Percentiles rank a stretch among this genome's conserved stretches.
Evolutionary conservation across 345 rosid species (phyloP).

Genomic region (Melaleuca quinquenervia): DNA sequence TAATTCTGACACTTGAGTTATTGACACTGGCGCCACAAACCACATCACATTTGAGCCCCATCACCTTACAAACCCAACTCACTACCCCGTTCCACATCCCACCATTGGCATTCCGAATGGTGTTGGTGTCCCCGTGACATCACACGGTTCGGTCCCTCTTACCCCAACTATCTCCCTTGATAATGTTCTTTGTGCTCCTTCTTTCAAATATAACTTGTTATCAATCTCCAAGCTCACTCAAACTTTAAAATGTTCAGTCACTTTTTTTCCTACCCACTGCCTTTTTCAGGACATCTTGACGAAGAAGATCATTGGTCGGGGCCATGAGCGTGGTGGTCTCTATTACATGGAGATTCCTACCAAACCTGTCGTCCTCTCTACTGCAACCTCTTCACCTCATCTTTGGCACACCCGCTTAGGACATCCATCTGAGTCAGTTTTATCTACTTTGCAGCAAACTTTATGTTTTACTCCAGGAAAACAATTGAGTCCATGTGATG

Average conservation of each 20-base stretch:
- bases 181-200: neutral
- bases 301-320: neutral
- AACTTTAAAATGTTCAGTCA: neutral
- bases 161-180: neutral
- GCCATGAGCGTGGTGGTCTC: neutral
- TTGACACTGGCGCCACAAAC: neutral
- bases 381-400: neutral
- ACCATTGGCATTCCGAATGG: neutral
- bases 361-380: rapidly evolving
- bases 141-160: rapidly evolving
- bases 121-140: neutral
- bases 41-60: neutral
- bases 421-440: neutral
- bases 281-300: neutral
- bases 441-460: neutral
- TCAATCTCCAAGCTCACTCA: neutral
- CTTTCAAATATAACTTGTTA: neutral
- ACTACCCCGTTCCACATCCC: neutral
- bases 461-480: neutral
- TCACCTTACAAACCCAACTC: neutral
- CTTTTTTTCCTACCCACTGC: neutral
- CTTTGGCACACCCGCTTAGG: neutral
- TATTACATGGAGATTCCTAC: neutral
- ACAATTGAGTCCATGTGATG: neutral
- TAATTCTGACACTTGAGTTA: neutral